Percentiles rank a stretch among this genome's conserved stretches.
phyloP scores from a whole-genome alignment of 2,329 filamentous ascomycete species.

The Microsporum ferrugineum region DNA sequence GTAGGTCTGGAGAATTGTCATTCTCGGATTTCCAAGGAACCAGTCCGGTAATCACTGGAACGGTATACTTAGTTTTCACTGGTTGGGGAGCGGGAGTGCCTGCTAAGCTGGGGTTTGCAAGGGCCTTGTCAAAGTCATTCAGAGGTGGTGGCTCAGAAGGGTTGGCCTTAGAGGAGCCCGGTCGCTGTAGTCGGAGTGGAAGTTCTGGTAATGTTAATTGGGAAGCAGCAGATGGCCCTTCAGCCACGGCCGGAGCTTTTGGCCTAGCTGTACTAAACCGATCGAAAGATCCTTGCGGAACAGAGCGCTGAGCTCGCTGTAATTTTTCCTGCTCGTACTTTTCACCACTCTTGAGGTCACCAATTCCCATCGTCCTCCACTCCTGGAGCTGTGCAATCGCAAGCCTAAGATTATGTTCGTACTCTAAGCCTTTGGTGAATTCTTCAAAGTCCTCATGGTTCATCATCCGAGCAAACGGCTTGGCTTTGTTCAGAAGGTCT shows the following conservation, averaged over 20 bases:
- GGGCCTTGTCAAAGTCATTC: slow-evolving; percentile 45
- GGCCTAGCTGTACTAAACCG: slow-evolving; percentile 65
- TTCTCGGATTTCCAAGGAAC: slow-evolving; percentile 53
- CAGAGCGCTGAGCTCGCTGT: slow-evolving; percentile 52
- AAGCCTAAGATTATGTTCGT: slow-evolving; percentile 81
- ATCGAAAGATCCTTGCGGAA: slow-evolving; percentile 71
- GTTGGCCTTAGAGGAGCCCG: slow-evolving; percentile 24
- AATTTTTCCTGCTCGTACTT: slow-evolving; percentile 89
- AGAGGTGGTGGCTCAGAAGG: slow-evolving; percentile 26
- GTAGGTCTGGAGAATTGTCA: slow-evolving; percentile 65
- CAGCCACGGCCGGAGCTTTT: slow-evolving; percentile 56
- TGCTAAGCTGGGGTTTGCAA: slow-evolving; percentile 44
- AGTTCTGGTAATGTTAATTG: slow-evolving; percentile 70
- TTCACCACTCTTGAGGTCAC: slow-evolving; percentile 72
- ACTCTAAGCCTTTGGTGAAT: slow-evolving; percentile 72
- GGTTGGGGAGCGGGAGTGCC: slow-evolving; percentile 28
- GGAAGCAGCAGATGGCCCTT: slow-evolving; percentile 63
- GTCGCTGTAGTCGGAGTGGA: slow-evolving; percentile 47
- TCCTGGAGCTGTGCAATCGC: slow-evolving; percentile 87
- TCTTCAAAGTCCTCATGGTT: slow-evolving; percentile 81
- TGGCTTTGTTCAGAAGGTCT: slow-evolving; percentile 82
- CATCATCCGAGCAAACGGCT: slow-evolving; percentile 96
- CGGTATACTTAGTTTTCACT: slow-evolving; percentile 42
- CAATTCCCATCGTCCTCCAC: slow-evolving; percentile 77
- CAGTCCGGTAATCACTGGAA: slow-evolving; percentile 37